Conservation (phyloP, 495 filamentous ascomycete genomes). For the Xylaria telfairii region DNA sequence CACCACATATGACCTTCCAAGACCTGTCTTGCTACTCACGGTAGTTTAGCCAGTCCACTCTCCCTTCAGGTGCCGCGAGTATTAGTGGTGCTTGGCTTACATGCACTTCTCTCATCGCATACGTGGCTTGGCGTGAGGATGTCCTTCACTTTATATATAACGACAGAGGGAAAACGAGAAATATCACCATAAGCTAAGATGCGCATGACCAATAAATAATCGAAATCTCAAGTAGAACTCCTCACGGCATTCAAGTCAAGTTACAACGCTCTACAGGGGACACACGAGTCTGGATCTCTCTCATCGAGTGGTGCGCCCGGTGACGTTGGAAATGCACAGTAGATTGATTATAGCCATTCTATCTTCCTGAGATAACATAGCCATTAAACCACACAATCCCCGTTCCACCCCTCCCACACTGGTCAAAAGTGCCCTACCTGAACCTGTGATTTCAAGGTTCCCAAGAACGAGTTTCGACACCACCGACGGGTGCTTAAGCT, state of each 20-base stretch:
- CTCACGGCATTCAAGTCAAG: not conserved
- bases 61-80: too few species aligned
- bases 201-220: not conserved
- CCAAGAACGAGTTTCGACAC: not conserved
- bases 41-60: not conserved
- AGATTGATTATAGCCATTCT: conserved; percentile 6
- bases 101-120: not conserved
- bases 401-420: not conserved
- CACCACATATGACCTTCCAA: not conserved
- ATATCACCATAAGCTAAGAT: not conserved
- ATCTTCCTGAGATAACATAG: conserved; percentile 11
- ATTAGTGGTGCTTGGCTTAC: not conserved
- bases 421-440: not conserved
- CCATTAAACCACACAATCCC: not conserved
- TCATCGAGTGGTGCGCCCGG: not conserved
- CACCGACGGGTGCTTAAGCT: not conserved
- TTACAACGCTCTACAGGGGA: not conserved
- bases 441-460: not conserved
- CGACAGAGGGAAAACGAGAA: too few species aligned
- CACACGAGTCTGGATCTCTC: not conserved
- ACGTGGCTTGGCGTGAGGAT: not conserved
- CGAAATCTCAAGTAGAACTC: not conserved
- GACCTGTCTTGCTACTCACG: not conserved
- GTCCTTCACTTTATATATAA: not conserved
- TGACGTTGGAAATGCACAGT: not conserved